Evolutionary conservation across 1,139 yeast species (phyloP).

Genomic region (Barnettozyma hawaiiensis): DNA sequence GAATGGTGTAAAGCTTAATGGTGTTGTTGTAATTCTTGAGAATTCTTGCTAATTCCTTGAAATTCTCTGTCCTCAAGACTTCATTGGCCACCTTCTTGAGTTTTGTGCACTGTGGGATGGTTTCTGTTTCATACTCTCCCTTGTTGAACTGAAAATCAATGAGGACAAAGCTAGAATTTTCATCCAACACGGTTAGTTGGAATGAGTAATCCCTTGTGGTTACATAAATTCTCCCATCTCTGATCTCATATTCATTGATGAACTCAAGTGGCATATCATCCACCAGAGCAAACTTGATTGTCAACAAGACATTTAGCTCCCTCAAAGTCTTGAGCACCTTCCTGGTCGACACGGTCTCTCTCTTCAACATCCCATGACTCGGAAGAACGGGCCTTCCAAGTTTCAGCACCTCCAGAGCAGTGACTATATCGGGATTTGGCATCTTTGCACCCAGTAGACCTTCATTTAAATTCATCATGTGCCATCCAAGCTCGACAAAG

Average conservation of each 20-base stretch:
- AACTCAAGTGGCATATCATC: conserved; percentile 60
- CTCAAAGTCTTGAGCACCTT: conserved; percentile 57
- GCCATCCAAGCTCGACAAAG: conserved; percentile 59
- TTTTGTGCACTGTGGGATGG: conserved; percentile 19
- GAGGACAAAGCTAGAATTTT: conserved; percentile 64
- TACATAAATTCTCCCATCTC: conserved; percentile 74
- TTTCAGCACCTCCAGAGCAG: conserved; percentile 79
- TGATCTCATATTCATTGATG: conserved; percentile 49
- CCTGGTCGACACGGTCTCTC: conserved; percentile 44
- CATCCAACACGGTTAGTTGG: conserved; percentile 66
- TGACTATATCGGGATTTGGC: conserved; percentile 82
- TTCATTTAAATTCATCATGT: conserved; percentile 51
- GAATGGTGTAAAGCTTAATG: conserved; percentile 65
- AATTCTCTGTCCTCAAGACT: conserved; percentile 45
- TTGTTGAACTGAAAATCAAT: conserved; percentile 70
- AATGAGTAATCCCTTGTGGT: conserved; percentile 65
- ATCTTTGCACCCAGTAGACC: conserved; percentile 77
- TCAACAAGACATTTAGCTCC: conserved; percentile 67
- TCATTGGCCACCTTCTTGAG: conserved; percentile 44
- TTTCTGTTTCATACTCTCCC: conserved; percentile 25
- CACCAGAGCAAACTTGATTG: conserved; percentile 68
- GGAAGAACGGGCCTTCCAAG: conserved; percentile 76
- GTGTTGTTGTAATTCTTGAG: conserved; percentile 68
- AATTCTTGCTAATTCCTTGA: conserved; percentile 59
- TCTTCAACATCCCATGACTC: conserved; percentile 50